Evolutionary conservation across 2,329 filamentous ascomycete species (phyloP).

Genomic region (Mycosphaerella arachidis): DNA sequence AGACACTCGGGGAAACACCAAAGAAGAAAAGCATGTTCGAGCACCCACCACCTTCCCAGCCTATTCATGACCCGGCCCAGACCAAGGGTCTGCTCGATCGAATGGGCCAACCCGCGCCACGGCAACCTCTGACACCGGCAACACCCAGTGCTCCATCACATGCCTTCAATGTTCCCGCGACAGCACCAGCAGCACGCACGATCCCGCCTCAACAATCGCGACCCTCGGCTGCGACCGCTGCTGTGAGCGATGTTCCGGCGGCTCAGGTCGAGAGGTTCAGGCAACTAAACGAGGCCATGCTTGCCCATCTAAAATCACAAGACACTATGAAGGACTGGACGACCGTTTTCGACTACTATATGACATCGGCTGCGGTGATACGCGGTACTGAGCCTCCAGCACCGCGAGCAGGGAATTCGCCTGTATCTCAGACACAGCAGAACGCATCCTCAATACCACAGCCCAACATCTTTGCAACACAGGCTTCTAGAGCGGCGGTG

Average conservation of each 20-base stretch:
- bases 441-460: too few species aligned
- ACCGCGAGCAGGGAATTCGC: background rate
- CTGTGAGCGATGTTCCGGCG: background rate
- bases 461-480: background rate
- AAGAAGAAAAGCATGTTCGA: background rate
- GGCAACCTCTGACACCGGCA: constrained; percentile 7
- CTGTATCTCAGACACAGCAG: background rate
- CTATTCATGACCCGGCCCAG: background rate
- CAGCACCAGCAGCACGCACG: constrained; percentile 10
- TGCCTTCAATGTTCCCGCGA: constrained; percentile 13
- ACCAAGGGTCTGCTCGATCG: background rate
- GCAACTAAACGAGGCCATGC: constrained; percentile 27
- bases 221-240: background rate
- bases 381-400: constrained; percentile 8
- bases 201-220: background rate
- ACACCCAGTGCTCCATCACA: constrained; percentile 8
- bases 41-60: constrained; percentile 1
- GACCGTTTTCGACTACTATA: constrained; percentile 26
- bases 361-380: constrained; percentile 23
- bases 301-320: constrained; percentile 24
- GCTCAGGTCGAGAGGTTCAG: constrained; percentile 17
- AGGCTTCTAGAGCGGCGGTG: background rate
- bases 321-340: constrained; percentile 28
- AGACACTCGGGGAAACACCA: background rate
- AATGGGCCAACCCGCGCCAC: background rate